These are phyloP conservation scores for Glebionis coronaria DNA, from an alignment of 129 eudicot species.

Conservation along the genomic window DNA sequence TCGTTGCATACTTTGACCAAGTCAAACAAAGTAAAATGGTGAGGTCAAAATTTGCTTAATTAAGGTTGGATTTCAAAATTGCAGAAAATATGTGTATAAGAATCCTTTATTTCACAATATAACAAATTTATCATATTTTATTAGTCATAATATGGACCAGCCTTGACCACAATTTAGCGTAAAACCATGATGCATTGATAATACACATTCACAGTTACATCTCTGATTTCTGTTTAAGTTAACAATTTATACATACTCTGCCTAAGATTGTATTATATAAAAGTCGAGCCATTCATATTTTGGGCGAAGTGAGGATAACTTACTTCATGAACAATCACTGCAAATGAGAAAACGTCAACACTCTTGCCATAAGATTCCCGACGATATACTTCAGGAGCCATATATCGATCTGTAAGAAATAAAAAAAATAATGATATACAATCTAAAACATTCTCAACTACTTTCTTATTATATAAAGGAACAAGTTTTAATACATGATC, in stretches of 20 bases:
- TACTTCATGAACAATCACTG: constrained; percentile 64
- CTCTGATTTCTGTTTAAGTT: background rate
- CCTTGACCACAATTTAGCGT: constrained; percentile 16
- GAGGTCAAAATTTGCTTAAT: background rate
- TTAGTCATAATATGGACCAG: background rate
- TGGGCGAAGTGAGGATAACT: constrained; percentile 6
- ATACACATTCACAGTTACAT: background rate
- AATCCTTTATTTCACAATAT: background rate
- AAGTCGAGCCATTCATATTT: constrained; percentile 36
- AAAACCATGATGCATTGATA: background rate
- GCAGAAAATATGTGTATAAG: background rate
- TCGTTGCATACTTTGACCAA: background rate
- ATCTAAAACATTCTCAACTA: background rate
- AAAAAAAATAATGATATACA: background rate
- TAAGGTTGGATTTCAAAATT: background rate
- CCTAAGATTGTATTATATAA: constrained; percentile 9
- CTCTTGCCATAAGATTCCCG: constrained; percentile 66
- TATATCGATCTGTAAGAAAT: constrained; percentile 54
- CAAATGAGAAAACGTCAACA: constrained; percentile 73
- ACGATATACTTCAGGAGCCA: constrained; percentile 80
- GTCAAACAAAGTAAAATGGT: background rate
- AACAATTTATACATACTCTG: background rate
- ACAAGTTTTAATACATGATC: constrained; percentile 48
- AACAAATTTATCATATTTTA: background rate
- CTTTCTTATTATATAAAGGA: background rate